Base-by-base conservation (phyloP, 2,329 filamentous ascomycete genomes). In the Tolypocladium endophyticum region DNA sequence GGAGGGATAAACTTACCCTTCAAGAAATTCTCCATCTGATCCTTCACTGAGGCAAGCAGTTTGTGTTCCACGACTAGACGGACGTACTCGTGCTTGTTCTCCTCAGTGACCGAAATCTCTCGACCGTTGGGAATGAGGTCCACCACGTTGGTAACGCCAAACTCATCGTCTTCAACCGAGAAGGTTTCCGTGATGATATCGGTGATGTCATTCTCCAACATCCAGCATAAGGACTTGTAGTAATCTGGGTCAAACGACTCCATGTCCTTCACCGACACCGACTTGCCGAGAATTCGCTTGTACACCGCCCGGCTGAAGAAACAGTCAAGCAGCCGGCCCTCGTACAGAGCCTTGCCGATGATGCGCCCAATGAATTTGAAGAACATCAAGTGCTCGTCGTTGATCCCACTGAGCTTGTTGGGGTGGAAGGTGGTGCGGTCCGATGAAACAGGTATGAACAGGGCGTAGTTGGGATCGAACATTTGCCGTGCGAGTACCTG, bases 301-400 rank as follows among this genome's bases (percentile, higher is more conserved):
- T 99, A 99, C 57, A 99, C 93, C 18, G 95, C 95, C 70, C 94
- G 87, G 76, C 93, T 97, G 79, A 99, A 99, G 81, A 97, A 96
- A 74, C 94, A 99, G 74, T 99, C 94, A 36, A 99, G 86, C 41
- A 99, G 87, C 60, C 94, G 89, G 54, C 91, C 90, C 77, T 99
- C 95, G 73, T 97, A 99, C 56, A 99, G 81, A 43, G 94, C 94
- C 76, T 99, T 99, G 68, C 94, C 95, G 67, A 99, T 99, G 74
- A 99, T 92, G 56, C 94, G 90, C 50, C 94, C 94, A 69, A 99
- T 97, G 76, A 99, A 99, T 73, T 97, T 97, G 85, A 99, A 99
- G 83, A 97, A 99, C 79, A 91, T 86, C 61, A 97, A 76, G 78
- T 99, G 95, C 74, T 99, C 93, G 39, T 90, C 87, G 71, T 99